phyloP scores from a whole-genome alignment of 2,329 filamentous ascomycete genomes.

The Fusarium temperatum region DNA sequence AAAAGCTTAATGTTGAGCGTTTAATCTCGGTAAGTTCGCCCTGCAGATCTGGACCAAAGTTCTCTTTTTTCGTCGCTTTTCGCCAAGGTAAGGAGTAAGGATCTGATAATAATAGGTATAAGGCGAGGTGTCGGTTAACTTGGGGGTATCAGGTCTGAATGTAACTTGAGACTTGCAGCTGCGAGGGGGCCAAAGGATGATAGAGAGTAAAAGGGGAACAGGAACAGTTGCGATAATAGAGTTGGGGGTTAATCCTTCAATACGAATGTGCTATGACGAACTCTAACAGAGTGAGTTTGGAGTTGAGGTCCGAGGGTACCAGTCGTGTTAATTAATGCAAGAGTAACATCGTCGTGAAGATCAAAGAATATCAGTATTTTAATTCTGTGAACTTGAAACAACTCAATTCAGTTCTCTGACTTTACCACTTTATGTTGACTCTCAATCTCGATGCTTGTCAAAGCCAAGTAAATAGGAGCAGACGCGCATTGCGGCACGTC shows the following conservation, averaged over 20 bases:
- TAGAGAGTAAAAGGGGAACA: neutral
- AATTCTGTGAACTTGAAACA: neutral
- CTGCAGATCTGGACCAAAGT: neutral
- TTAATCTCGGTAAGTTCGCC: neutral
- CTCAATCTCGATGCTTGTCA: neutral
- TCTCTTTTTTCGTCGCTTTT: neutral
- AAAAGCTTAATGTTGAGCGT: neutral
- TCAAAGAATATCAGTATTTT: neutral
- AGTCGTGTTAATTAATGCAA: neutral
- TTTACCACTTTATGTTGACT: too few species aligned
- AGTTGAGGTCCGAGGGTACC: neutral
- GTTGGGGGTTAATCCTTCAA: neutral
- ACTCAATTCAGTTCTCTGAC: neutral
- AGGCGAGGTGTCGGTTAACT: neutral
- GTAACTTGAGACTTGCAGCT: neutral
- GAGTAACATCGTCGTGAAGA: neutral
- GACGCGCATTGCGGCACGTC: conserved; percentile 8
- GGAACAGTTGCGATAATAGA: neutral
- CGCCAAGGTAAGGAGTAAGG: neutral
- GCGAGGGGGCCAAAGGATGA: neutral
- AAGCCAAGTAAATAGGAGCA: neutral
- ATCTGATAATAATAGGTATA: neutral
- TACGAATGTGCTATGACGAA: neutral
- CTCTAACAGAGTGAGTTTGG: neutral
- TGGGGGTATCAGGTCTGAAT: neutral